Base-by-base conservation (phyloP, 441 rosid genomes). In the Eugenia klotzschiana region DNA sequence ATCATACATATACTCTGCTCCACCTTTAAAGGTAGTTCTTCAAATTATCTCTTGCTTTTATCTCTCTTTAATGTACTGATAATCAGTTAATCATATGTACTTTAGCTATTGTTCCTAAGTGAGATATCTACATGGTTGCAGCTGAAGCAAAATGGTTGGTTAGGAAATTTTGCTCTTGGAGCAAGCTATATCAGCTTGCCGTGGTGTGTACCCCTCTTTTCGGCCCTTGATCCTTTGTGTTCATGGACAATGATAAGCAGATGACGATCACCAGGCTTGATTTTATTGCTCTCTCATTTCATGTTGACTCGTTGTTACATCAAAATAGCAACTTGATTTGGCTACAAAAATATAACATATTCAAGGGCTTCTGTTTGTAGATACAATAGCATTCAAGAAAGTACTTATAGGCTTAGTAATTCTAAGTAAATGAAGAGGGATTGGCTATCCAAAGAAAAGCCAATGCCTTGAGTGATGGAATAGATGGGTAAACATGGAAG, bases 121-220 rank as follows among this genome's bases (percentile, higher is more conserved):
- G 29, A 73, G 82, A 80, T 85, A 23, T 51, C 58, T 84, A 74
- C 83, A 37, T 84, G 49, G 26, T 87, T 91, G 88, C 93, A 96
- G 99, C 94, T 96, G 87, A 96, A 96, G 88, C 99, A 95, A 91
- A 96, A 95, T 88, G 99, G 99, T 74, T 96, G 98, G 98, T 88
- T 96, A 69, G 99, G 99, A 84, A 96, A 96, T 89, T 95, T 95
- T 82, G 98, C 99, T 55, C 88, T 96, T 80, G 99, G 99, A 85
- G 95, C 97, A 83, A 96, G 99, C 90, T 96, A 96, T 82, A 96
- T 96, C 86, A 90, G 98, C 89, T 93, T 96, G 90, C 99, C 99
- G 77, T 96, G 99, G 99, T 96, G 57, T 80, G 87, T 49, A 25
- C 41, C 41, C 51, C 25, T 80, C 46, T 50, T 51, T 51, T 80